Evolutionary conservation across 441 rosid genomes (phyloP), one percentile per base, ranked within the genome.

Genomic region (Brassica balearica): DNA sequence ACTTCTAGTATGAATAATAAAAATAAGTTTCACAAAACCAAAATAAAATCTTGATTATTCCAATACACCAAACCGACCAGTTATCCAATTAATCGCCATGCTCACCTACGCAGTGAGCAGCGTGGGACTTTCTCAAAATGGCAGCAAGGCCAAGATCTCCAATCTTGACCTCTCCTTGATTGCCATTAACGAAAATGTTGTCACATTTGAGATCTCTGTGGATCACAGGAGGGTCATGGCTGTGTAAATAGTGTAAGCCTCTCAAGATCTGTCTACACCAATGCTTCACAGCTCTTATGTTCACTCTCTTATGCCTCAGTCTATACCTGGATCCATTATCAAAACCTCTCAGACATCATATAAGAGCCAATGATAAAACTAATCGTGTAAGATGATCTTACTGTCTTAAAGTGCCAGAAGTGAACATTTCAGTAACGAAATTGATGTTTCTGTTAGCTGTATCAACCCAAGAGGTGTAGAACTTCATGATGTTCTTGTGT

Each of bases 71-170:
- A 19, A 19, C 19, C 19, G 0, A 0, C 19, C 19, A 19, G 19
- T 0, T 0, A 25, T 25, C 4, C 27, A 25, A 25, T 4, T 25
- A 25, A 25, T 25, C 1, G 27, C 27, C 27, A 0, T 25, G 27
- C 27, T 25, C 27, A 92, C 99, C 99, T 65, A 96, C 98, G 80
- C 98, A 94, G 12, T 86, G 97, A 84, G 89, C 97, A 77, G 97
- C 97, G 56, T 94, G 97, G 0, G 99, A 87, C 85, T 96, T 91
- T 69, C 88, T 85, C 63, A 96, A 92, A 53, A 96, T 90, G 7
- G 98, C 99, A 7, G 99, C 98, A 0, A 94, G 91, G 71, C 99
- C 98, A 14, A 96, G 99, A 91, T 96, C 99, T 19, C 98, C 99
- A 29, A 96, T 96, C 85, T 96, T 96, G 67, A 96, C 96, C 75